Base-by-base conservation (phyloP, 495 filamentous ascomycete species). In the Schizothecium vesticola region DNA sequence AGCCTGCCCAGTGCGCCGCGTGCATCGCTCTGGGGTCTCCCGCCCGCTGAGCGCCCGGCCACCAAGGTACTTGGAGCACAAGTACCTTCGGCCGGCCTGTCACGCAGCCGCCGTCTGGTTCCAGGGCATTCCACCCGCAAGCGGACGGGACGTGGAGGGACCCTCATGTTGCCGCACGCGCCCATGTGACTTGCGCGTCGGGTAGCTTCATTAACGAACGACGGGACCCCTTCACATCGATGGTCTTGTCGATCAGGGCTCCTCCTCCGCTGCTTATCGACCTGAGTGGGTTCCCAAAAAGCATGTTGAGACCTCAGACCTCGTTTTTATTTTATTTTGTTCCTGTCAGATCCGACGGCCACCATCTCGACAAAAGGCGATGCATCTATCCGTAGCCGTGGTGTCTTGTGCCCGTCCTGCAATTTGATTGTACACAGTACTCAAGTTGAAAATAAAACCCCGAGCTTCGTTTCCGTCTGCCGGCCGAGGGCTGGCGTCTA, bases 71-170 rank as follows among this genome's bases (percentile, higher is more conserved):
- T 70, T 75, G 33, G 3, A 8, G 5, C 10, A 3, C 61, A 72
- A 72, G 75, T 77, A 75, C 75, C 71, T 70, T 60, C 74, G 72
- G 66, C 29, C 23, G 66, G 67, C 70, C 55, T 66, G 56, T 28
- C 28, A 55, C 66, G 57, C 66, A 68, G 56, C 62, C 16, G 56
- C 56, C 22, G 56, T 29, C 21, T 43, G 9, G 65, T 58, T 66
- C 36, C 62, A 55, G 62, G 31, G 33, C 43, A 55, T 51, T 56
- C 43, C 21, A 28, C 21, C 25, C 16, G 65, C 56, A 22, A 24
- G 19, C 57, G 31, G 24, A 7, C 28, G 11, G 21, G 19, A 6
- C 51, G 19, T 12, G 13, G 26, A 22, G 24, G 24, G 43, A 4
- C 33, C 43, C 33, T 22, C 62, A 23, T 8, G 22, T 57, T 60